These are phyloP conservation scores for Gynandropsis gynandra DNA, from an alignment of 345 rosid genomes.

Conservation along the genomic window DNA sequence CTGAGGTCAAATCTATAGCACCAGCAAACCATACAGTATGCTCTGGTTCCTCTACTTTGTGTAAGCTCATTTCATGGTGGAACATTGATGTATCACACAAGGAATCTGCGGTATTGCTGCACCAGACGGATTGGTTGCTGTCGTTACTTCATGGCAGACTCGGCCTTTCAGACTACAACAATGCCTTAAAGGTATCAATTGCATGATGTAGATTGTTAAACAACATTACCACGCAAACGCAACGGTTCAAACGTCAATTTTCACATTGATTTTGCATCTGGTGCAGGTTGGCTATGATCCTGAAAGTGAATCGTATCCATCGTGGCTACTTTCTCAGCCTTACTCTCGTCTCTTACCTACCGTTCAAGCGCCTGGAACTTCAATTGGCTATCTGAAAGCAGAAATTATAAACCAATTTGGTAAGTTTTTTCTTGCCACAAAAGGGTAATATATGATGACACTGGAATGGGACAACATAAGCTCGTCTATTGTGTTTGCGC, in stretches of 20 bases:
- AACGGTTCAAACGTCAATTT: too few relatives aligned
- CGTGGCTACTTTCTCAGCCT: slow-evolving; percentile 81
- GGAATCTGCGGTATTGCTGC: slow-evolving; percentile 56
- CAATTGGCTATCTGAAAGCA: slow-evolving; percentile 53
- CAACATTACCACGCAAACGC: too few relatives aligned
- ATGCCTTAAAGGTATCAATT: slow-evolving; percentile 63
- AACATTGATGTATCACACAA: slow-evolving; percentile 30
- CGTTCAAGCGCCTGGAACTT: slow-evolving; percentile 72
- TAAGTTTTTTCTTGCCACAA: slow-evolving; percentile 20
- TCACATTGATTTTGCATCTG: background rate
- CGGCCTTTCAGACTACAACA: slow-evolving; percentile 90
- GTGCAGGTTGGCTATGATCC: slow-evolving; percentile 92
- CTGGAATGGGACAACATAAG: background rate
- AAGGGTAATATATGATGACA: background rate
- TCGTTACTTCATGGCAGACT: slow-evolving; percentile 88
- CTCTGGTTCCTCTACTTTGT: slow-evolving; percentile 76
- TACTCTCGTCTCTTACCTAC: slow-evolving; percentile 64
- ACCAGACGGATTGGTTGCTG: slow-evolving; percentile 95
- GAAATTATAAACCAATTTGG: slow-evolving; percentile 49
- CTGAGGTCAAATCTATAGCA: slow-evolving; percentile 61
- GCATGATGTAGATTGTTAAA: too few relatives aligned
- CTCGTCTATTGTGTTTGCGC: slow-evolving; percentile 8
- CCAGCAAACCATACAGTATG: slow-evolving; percentile 90
- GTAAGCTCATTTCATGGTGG: slow-evolving; percentile 98
- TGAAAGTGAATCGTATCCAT: slow-evolving; percentile 68